phyloP scores from a whole-genome alignment of 805 yeast species.

The Suhomyces sp. region DNA sequence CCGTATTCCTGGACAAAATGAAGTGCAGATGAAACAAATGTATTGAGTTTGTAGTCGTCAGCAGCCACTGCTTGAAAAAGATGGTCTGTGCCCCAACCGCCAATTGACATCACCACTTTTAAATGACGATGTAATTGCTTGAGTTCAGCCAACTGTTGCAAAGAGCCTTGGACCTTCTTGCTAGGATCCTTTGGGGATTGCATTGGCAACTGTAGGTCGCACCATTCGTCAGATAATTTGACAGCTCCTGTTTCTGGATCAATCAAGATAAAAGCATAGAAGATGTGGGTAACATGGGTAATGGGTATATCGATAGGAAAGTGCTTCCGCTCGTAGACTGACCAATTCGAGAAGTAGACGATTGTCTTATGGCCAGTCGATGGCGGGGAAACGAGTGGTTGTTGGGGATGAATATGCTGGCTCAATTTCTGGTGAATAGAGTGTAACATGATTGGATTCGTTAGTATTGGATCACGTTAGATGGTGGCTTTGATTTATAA shows the following conservation, averaged over 20 bases:
- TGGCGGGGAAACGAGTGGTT: not conserved
- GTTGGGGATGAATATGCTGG: not conserved
- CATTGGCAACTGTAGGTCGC: constrained; percentile 53
- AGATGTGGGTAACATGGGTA: constrained; percentile 58
- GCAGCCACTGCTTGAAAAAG: constrained; percentile 33
- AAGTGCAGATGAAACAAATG: constrained; percentile 52
- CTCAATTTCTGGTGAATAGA: not conserved
- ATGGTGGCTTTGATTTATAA: no score
- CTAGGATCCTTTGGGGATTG: constrained; percentile 16
- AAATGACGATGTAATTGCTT: constrained; percentile 43
- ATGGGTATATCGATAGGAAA: constrained; percentile 64
- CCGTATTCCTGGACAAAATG: constrained; percentile 51
- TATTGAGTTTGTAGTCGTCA: constrained; percentile 25
- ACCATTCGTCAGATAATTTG: constrained; percentile 59
- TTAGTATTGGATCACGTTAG: no score
- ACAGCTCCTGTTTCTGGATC: constrained; percentile 54
- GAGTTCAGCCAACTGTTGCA: constrained; percentile 49
- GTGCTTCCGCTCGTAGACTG: constrained; percentile 43
- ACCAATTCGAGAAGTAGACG: constrained; percentile 57
- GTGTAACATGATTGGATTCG: no score
- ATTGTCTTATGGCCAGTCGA: constrained; percentile 4
- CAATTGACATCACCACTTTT: constrained; percentile 70
- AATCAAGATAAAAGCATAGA: constrained; percentile 74
- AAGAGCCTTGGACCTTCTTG: constrained; percentile 41
- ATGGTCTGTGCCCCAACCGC: constrained; percentile 68